Conservation (phyloP, 2,329 filamentous ascomycete species). For the Aspergillus sp. region DNA sequence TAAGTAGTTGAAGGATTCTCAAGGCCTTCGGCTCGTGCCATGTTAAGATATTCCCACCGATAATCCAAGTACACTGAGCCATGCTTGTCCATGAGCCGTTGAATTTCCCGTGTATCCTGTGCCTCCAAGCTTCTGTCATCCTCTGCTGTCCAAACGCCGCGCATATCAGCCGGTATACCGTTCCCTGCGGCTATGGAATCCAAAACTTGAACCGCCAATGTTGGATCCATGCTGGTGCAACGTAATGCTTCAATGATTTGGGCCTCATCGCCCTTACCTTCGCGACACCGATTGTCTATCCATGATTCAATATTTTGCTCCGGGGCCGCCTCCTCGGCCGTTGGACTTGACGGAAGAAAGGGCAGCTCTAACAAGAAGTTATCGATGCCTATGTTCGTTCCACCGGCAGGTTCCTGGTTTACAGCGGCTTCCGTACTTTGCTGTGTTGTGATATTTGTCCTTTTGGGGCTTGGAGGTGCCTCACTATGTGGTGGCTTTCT, state of each 20-base stretch:
- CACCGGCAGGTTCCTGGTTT: neutral
- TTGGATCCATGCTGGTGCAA: slow-evolving; percentile 42
- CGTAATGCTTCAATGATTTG: slow-evolving; percentile 36
- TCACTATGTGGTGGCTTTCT: neutral
- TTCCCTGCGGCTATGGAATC: slow-evolving; percentile 30
- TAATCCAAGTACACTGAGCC: slow-evolving; percentile 36
- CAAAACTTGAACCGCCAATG: slow-evolving; percentile 39
- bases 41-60: slow-evolving; percentile 39
- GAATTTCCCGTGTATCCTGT: slow-evolving; percentile 32
- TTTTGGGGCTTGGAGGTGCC: neutral
- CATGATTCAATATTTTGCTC: slow-evolving; percentile 38
- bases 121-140: slow-evolving; percentile 44
- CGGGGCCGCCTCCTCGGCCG: slow-evolving; percentile 18
- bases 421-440: neutral
- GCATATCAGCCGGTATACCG: slow-evolving; percentile 40
- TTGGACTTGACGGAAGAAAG: slow-evolving; percentile 26
- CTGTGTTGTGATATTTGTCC: neutral
- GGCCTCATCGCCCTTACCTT: slow-evolving; percentile 29
- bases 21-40: slow-evolving; percentile 25
- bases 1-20: slow-evolving; percentile 5
- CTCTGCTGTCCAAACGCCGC: slow-evolving; percentile 49
- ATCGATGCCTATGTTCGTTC: slow-evolving; percentile 19
- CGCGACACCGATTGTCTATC: slow-evolving; percentile 37
- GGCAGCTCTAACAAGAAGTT: slow-evolving; percentile 31
- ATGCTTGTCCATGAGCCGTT: slow-evolving; percentile 45